Base-by-base conservation (phyloP, 2,329 filamentous ascomycete species). In the Aspergillus pseudoterreus region DNA sequence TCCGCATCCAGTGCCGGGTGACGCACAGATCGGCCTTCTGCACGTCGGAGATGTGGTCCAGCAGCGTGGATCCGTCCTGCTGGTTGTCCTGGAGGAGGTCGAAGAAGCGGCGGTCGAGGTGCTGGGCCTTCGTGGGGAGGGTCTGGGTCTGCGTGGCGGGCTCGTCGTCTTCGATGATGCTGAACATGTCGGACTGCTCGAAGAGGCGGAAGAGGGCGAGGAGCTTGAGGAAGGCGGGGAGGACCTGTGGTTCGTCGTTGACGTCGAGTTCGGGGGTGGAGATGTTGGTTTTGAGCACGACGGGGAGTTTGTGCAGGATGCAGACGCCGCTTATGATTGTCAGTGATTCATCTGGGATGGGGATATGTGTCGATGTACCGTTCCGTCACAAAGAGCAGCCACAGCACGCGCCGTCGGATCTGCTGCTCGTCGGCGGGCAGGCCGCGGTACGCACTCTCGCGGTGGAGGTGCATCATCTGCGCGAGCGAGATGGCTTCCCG, bases 401-500 rank as follows among this genome's bases (percentile, higher is more conserved):
- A 79, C 11, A 78, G 51, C 4, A 79, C 70, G 0, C 77, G 68
- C 9, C 75, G 70, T 5, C 74, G 69, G 46, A 79, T 66, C 54
- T 78, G 74, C 42, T 76, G 72, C 45, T 79, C 75, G 3, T 65
- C 50, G 4, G 65, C 53, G 0, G 67, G 56, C 1, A 78, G 59
- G 1, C 57, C 57, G 3, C 58, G 33, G 53, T 78, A 78, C 0
- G 71, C 71, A 0, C 70, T 68, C 45, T 76, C 71, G 10, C 73
- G 70, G 46, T 80, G 75, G 4, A 81, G 63, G 1, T 73, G 66
- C 57, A 79, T 69, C 42, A 80, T 73, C 54, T 81, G 78, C 1
- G 78, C 77, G 19, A 78, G 65, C 0, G 78, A 78, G n/a, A 81
- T 76, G 5, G 77, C 75, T 53, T 80, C 78, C 5, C 78, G 69